phyloP scores from a whole-genome alignment of 371 early-diverging fungal species.

The Mortierella sp. region DNA sequence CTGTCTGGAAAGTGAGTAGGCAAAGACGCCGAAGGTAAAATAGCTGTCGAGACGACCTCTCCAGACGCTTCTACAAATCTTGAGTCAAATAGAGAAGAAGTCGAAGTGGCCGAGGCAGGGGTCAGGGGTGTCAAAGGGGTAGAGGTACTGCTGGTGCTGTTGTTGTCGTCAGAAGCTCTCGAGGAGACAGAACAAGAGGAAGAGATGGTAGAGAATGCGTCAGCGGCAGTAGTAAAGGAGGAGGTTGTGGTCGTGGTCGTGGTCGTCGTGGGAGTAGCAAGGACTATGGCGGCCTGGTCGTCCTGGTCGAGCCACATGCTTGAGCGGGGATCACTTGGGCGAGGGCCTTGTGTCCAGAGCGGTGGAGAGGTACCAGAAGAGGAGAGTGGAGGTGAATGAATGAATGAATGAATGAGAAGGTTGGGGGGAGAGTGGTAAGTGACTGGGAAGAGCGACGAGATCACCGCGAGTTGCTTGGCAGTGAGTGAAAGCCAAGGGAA shows the following conservation, averaged over 20 bases:
- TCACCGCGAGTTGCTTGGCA: too few species aligned
- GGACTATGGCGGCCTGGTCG: neutral
- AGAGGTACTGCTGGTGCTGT: too few species aligned
- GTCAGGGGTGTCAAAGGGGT: neutral
- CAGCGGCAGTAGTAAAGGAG: constrained; percentile 21
- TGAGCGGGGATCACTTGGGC: neutral
- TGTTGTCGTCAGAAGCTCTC: neutral
- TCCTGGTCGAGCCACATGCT: constrained; percentile 4
- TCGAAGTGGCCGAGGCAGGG: neutral
- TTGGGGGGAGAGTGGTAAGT: too few species aligned
- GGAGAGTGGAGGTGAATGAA: constrained; percentile 10
- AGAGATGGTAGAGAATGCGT: constrained; percentile 13
- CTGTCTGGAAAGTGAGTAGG: too few species aligned
- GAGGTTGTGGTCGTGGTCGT: constrained; percentile 27
- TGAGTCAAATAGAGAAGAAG: too few species aligned
- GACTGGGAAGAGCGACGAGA: too few species aligned
- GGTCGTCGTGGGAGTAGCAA: constrained; percentile 25
- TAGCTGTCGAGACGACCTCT: too few species aligned
- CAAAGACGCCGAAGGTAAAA: too few species aligned
- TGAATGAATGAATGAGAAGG: neutral
- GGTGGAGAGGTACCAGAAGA: constrained; percentile 30
- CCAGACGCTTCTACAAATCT: too few species aligned
- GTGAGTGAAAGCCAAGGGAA: neutral
- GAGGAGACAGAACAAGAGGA: neutral
- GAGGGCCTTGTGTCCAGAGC: neutral